Conservation (phyloP, 1,284 basidiomycete genomes). For the Papiliotrema flavescens region DNA sequence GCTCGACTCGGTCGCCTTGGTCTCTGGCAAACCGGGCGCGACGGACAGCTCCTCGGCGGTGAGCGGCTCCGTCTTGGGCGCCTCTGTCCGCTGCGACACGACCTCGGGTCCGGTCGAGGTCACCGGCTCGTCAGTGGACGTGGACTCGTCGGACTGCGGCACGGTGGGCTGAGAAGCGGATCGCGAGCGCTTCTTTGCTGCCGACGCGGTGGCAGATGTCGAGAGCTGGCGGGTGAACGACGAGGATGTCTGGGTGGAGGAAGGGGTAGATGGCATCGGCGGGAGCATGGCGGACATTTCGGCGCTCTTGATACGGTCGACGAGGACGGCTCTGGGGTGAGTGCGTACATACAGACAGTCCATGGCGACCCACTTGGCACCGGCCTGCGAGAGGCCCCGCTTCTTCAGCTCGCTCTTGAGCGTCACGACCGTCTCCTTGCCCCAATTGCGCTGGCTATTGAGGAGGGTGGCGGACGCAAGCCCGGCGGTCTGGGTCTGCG, state of each 20-base stretch:
- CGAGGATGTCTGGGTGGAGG: conserved; percentile 9
- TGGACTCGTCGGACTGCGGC: not conserved
- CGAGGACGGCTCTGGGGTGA: conserved; percentile 28
- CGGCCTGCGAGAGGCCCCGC: conserved; percentile 64
- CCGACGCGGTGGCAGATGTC: conserved; percentile 4
- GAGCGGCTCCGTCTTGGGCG: conserved; percentile 19
- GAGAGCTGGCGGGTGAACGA: conserved; percentile 5
- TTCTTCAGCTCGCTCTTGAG: conserved; percentile 63
- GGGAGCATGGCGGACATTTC: conserved; percentile 35
- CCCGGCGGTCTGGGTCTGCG: conserved; percentile 21
- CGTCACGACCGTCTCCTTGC: conserved; percentile 55
- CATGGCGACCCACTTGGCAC: conserved; percentile 40
- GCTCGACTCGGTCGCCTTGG: conserved; percentile 6
- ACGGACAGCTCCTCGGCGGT: conserved; percentile 24
- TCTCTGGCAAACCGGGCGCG: conserved; percentile 40
- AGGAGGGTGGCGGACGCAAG: conserved; percentile 67
- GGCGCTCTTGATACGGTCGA: conserved; percentile 34
- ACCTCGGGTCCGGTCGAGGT: conserved; percentile 24
- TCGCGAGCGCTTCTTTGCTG: conserved; percentile 5
- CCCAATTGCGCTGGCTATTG: conserved; percentile 60
- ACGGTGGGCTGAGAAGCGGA: conserved; percentile 4
- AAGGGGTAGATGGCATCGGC: conserved; percentile 25
- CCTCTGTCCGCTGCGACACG: conserved; percentile 19
- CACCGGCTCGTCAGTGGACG: conserved; percentile 12
- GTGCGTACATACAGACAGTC: not conserved